Conservation (phyloP, 345 rosid species). For the Barbarea vulgaris region DNA sequence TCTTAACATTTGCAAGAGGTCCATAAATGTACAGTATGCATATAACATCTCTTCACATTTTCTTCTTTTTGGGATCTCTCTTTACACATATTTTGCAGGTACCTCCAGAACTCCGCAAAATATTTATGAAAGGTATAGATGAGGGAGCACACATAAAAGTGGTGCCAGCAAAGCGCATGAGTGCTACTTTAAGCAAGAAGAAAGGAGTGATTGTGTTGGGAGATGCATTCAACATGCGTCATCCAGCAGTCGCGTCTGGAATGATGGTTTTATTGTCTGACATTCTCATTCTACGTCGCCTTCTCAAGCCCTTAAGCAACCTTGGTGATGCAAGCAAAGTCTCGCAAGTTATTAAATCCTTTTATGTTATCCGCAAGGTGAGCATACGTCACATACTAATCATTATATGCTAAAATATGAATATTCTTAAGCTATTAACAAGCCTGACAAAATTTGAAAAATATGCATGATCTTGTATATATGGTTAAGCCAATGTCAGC, state of each 20-base stretch:
- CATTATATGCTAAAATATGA: background rate
- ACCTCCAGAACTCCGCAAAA: conserved; percentile 44
- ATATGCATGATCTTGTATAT: background rate
- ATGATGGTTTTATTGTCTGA: conserved; percentile 63
- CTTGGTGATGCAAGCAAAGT: conserved; percentile 44
- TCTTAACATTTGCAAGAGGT: background rate
- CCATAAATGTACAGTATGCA: background rate
- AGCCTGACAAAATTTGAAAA: background rate
- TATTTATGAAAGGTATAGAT: conserved; percentile 46
- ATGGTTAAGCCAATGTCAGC: conserved; percentile 35
- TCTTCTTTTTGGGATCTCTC: background rate
- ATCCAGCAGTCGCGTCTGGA: conserved; percentile 54
- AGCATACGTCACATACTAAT: background rate
- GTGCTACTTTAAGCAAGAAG: conserved; percentile 47
- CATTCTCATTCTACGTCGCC: conserved; percentile 51
- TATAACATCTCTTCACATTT: background rate
- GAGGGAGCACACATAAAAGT: conserved; percentile 46
- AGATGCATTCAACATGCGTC: conserved; percentile 62
- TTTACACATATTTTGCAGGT: conserved; percentile 19
- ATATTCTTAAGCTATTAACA: background rate
- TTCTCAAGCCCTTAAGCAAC: conserved; percentile 45
- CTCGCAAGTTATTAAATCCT: conserved; percentile 47
- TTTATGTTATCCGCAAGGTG: conserved; percentile 55
- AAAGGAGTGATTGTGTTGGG: conserved; percentile 58
- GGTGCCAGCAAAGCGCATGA: conserved; percentile 47